Base-by-base conservation (phyloP, 2,329 filamentous ascomycete species). In the Trichoderma lentiforme region DNA sequence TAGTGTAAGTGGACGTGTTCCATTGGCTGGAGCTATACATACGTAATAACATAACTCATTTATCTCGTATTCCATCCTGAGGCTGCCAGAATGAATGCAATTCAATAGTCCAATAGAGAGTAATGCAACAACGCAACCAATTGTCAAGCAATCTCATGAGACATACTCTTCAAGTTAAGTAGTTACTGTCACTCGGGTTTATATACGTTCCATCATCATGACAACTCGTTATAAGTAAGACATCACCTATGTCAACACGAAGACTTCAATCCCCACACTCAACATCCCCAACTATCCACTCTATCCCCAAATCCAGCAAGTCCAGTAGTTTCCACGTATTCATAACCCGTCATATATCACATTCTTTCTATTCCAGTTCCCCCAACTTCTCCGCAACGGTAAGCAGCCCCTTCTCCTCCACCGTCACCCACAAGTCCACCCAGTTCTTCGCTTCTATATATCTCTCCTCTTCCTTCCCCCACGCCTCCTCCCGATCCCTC, bases 401-500 rank as follows among this genome's bases (percentile, higher is more conserved):
- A 26, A 78, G 67, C 43, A 83, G 77, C 1, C 82, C 82, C 1
- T 74, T 76, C 36, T 82, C 77, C 0, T 74, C 77, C 69, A 79
- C 77, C 1, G 73, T 71, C 24, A 84, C 76, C 82, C 82, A 83
- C 34, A 84, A 28, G 73, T 83, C 82, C 43, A 83, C 80, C 81
- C 81, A 82, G 11, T 75, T 74, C 73, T 85, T 88, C 24, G 86
- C 84, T 67, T 86, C 84, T 53, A 83, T 82, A 74, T 87, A 85
- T 47, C 84, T 82, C 30, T 87, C 82, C 28, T 87, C 81, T 6
- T 88, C 86, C 21, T 75, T 68, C 9, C 77, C 76, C 88, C 88
- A 91, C 7, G 83, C 84, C 80, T 95, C 93, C 81, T 97, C 93
- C 57, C 80, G 75, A 3, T 81, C 79, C 72, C 93, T 84, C 82